Conservation (phyloP, 352 stramenopile genomes). For the Globisporangium mamillatum region DNA sequence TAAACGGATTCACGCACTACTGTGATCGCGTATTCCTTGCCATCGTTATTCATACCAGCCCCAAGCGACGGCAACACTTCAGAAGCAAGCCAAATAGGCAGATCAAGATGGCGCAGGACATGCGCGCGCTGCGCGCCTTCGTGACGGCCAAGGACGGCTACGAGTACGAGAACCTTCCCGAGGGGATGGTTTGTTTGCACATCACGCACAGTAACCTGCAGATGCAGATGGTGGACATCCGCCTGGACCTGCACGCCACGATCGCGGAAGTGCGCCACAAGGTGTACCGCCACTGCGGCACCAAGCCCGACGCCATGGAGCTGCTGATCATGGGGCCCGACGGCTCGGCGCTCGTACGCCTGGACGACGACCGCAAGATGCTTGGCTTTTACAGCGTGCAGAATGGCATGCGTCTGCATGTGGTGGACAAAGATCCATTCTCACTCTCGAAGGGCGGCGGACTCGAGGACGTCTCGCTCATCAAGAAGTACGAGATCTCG, state of each 20-base stretch:
- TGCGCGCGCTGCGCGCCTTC: constrained; percentile 72
- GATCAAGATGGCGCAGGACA: constrained; percentile 59
- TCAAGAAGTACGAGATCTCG: constrained; percentile 98
- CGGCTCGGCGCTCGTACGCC: constrained; percentile 35
- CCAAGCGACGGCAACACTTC: not conserved
- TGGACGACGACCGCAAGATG: constrained; percentile 81
- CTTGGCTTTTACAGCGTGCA: constrained; percentile 91
- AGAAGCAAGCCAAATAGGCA: not conserved
- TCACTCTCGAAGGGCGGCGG: constrained; percentile 92
- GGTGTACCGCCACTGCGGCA: constrained; percentile 96
- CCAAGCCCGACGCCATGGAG: constrained; percentile 89
- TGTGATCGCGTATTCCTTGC: not conserved
- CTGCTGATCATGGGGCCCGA: constrained; percentile 60
- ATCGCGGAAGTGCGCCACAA: constrained; percentile 89
- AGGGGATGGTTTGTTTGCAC: constrained; percentile 92
- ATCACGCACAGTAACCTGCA: constrained; percentile 98
- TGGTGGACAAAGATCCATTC: constrained; percentile 96
- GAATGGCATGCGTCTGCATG: constrained; percentile 93
- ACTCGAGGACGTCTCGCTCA: constrained; percentile 95
- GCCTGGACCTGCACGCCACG: constrained; percentile 92
- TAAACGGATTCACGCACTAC: constrained; percentile 10
- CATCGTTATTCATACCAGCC: not conserved
- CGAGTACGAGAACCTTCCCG: constrained; percentile 83
- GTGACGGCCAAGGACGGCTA: constrained; percentile 82
- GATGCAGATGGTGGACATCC: constrained; percentile 96